These are phyloP conservation scores for Phytophthora rubi DNA, from an alignment of 352 stramenopile genomes.

Conservation along the genomic window DNA sequence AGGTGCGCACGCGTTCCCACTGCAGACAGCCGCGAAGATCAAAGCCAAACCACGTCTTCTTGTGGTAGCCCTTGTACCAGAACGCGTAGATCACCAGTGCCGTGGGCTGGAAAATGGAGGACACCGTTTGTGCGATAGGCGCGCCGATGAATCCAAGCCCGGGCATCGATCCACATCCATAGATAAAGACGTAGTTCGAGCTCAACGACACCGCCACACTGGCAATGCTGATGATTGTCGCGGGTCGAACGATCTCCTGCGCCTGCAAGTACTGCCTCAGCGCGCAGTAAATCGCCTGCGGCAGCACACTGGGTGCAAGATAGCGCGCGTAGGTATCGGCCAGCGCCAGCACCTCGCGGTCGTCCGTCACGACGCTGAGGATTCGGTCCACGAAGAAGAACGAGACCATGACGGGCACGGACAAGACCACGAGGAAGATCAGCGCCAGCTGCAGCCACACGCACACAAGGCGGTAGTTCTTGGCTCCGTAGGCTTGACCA, in stretches of 20 bases:
- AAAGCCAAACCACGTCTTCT: slow-evolving; percentile 80
- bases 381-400: slow-evolving; percentile 86
- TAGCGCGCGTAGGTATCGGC: slow-evolving; percentile 69
- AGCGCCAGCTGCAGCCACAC: slow-evolving; percentile 84
- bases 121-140: slow-evolving; percentile 69
- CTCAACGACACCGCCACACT: slow-evolving; percentile 69
- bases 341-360: slow-evolving; percentile 62
- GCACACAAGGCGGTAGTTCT: slow-evolving; percentile 79
- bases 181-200: slow-evolving; percentile 85
- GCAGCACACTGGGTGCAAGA: slow-evolving; percentile 67
- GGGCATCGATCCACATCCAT: slow-evolving; percentile 65
- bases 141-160: slow-evolving; percentile 77
- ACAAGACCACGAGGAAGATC: slow-evolving; percentile 70
- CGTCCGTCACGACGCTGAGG: slow-evolving; percentile 70
- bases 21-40: slow-evolving; percentile 58
- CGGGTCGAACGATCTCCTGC: slow-evolving; percentile 80
- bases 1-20: slow-evolving; percentile 69
- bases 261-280: slow-evolving; percentile 83
- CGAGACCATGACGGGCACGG: slow-evolving; percentile 77
- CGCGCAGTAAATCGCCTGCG: slow-evolving; percentile 73
- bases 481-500: slow-evolving; percentile 78
- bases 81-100: slow-evolving; percentile 75
- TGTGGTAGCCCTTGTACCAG: slow-evolving; percentile 83
- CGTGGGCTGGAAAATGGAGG: slow-evolving; percentile 78
- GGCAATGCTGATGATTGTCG: slow-evolving; percentile 77